Evolutionary conservation across 257 asterid genomes (phyloP), one percentile per base, ranked within the genome.

Genomic region (Plantago elongata): DNA sequence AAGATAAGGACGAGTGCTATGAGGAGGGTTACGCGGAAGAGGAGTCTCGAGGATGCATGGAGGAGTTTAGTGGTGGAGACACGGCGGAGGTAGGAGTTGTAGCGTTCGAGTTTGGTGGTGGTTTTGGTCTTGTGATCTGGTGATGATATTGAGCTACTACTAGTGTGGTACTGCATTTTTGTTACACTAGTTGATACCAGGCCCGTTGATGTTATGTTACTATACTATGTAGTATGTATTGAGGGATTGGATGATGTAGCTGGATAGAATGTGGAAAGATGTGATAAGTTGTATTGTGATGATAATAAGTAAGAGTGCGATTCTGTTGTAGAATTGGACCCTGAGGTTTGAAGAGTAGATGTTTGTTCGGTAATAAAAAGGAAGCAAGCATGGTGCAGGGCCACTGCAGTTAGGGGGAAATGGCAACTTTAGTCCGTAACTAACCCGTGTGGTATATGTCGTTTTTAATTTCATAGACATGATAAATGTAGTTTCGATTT

Each of bases 21-120:
- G 47, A 91, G 76, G 61, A 91, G 88, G 46, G 98, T 88, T 40
- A 76, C 80, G n/a, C 98, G 84, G 79, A 91, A 88, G 54, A 91
- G 87, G 68, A 91, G 87, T 56, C 88, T 91, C 2, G 96, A 91
- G 7, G 94, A 89, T 2, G 97, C 97, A 13, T 86, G 89, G 15
- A 89, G 76, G 61, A 89, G 83, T 45, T 84, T 84, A 0, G 94
- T 83, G 71, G 85, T 84, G 84, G 84, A 83, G 3, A 86, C 84
- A 68, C 80, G 85, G 46, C 90, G 79, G 80, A 89, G 80, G 69
- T 86, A 84, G 74, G 88, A 81, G 69, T 89, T 86, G 76, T 89
- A 89, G 0, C 97, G 70, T 42, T 89, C 97, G 0, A 89, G 73
- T 78, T 89, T 88, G 5, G 90, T 60, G 11, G 90, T 60, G 11